Evolutionary conservation across 2,329 filamentous ascomycete species (phyloP), one percentile per base, ranked within the genome.

Genomic region (Ampelomyces quisqualis): DNA sequence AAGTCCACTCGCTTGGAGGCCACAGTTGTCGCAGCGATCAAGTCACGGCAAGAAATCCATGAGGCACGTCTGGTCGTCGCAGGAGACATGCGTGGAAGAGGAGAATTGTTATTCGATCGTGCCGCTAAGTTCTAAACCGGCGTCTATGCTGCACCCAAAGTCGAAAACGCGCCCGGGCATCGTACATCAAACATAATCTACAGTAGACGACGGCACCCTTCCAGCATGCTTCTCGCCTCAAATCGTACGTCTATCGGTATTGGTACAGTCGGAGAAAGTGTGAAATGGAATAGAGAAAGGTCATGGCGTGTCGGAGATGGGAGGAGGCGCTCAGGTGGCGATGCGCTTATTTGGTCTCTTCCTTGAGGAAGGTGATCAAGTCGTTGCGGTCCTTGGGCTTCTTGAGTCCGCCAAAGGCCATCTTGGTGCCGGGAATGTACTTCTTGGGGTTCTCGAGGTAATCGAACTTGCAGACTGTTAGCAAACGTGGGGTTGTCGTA

Each of bases 381-480:
- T 98, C 91, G 74, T 97, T 95, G 74, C 93, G 84, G 80, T 97
- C 93, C 88, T 97, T 97, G 71, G 84, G 82, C 88, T 98, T 98
- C 90, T 98, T 98, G 70, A 98, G 83, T 74, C 93, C 93, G 78
- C 93, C 93, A 72, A 97, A 98, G 67, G 93, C 93, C 93, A 98
- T 98, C 89, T 97, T 98, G 79, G 93, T 98, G 64, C 93, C 93
- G 62, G 93, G 93, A 58, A 98, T 96, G 84, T 90, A 98, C 83
- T 97, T 97, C 86, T 98, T 98, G 78, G 93, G 93, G 86, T 97
- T 97, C 84, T 98, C 93, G 68, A 98, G 90, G 85, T 98, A 98
- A 60, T 85, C 81, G 77, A 95, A 97, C 88, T 90, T 63, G 34
- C 21, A 9, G 34, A 22, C 27, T 27, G 40, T 55, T 60, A 61